Evolutionary conservation across 2,329 filamentous ascomycete genomes (phyloP), one percentile per base, ranked within the genome.

Genomic region (Monosporascus sp.): DNA sequence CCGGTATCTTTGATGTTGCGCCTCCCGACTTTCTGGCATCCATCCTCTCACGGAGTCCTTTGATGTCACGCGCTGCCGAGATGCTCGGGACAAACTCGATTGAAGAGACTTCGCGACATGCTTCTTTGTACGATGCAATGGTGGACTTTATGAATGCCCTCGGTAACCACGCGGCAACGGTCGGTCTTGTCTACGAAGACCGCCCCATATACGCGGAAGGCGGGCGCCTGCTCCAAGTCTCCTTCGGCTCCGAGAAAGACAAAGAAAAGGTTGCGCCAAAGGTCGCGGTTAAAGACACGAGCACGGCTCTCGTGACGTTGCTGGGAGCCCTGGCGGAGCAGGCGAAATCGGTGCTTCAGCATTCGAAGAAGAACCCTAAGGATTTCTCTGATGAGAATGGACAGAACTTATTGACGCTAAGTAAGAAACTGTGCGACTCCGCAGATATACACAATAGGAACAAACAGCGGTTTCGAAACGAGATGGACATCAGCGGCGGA

Each of bases 61-160:
- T 64, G 7, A 27, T 63, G n/a, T 50, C 56, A 17, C 46, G 50
- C 6, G 56, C 54, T 9, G 58, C 60, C 7, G 41, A 14, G 2
- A 48, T 64, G 46, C 50, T 65, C 7, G 50, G 50, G 7, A 59
- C 53, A 35, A 54, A 59, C 39, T 59, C 57, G 3, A 54, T 63
- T 3, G 65, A 67, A 3, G 68, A 70, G 14, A 64, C 69, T 4
- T 50, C 58, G 15, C 38, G 44, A 2, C 59, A 59, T 1, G 43
- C 48, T 7, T 27, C 54, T 0, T 55, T 78, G 1, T 77, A 78
- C 55, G 57, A 62, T 7, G 64, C 62, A 2, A 57, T 76, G 3
- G 56, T 79, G 7, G 60, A 65, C 22, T 74, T 80, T 52, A 50
- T 79, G 2, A 52, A 63, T 2, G 56, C 61, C 1, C 52, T 79